Base-by-base conservation (phyloP, 768 basidiomycete species). In the Crucibulum laeve region DNA sequence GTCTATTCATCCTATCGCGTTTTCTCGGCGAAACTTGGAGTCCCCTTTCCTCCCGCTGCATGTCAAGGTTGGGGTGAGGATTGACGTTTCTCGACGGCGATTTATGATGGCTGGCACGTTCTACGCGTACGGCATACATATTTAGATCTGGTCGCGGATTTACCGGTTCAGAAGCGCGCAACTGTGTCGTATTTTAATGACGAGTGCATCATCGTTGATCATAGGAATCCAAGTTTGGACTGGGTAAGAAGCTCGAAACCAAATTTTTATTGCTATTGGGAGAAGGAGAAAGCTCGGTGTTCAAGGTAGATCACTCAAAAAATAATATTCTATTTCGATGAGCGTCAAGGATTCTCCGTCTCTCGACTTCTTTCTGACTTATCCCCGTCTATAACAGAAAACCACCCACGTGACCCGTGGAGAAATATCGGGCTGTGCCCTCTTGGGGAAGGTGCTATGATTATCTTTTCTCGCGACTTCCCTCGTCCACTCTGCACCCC, bases 381-480 rank as follows among this genome's bases (percentile, higher is more conserved):
- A n/a, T 30, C 8, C 8, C 28, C 8, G 8, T 30, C 28, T 30
- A n/a, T 8, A 8, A 8, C 8, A 30, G 8, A 30, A 8, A n/a
- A 30, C n/a, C 10, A 10, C 10, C 23, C 38, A 40, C 38, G 38
- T 40, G 38, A 40, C 24, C 19, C 37, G 42, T 11, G 54, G 50
- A 50, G 48, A 51, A 53, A 41, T 34, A 18, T 56, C 54, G 54
- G 38, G 14, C 7, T 7, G 17, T 5, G 14, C 35, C 7, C 19
- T 18, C 19, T 37, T 21, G 35, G 19, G 18, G 7, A 10, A 17
- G 7, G 7, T 14, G 7, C 35, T 14, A 37, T 7, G 35, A 21
- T n/a, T 14, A 21, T 14, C 13, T 37, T 10, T 18, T n/a, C 28
- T n/a, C 28, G 7, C 28, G 28, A 30, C n/a, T 30, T n/a, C n/a